phyloP scores from a whole-genome alignment of 169 alveolate species.

The Eimeria zaria region DNA sequence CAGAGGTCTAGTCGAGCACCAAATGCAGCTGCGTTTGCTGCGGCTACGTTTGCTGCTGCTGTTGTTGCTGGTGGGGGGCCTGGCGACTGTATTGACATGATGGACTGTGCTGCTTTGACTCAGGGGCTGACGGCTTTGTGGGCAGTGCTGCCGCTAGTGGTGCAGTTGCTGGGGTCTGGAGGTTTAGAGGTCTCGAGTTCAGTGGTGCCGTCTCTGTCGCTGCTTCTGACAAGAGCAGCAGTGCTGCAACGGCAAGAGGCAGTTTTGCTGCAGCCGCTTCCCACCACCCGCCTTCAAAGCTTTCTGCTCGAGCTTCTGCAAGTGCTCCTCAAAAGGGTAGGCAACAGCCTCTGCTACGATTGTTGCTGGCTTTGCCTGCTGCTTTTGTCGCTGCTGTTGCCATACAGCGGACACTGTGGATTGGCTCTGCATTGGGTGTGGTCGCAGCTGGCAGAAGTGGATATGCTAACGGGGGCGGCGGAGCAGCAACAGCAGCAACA shows the following conservation, averaged over 20 bases:
- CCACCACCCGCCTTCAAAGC: slow-evolving; percentile 25
- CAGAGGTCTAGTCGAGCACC: not conserved
- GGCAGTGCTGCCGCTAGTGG: slow-evolving; percentile 44
- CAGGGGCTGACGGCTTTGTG: slow-evolving; percentile 70
- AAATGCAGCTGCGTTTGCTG: not conserved
- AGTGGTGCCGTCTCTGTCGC: slow-evolving; percentile 44
- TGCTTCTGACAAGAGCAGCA: slow-evolving; percentile 1
- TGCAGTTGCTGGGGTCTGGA: slow-evolving; percentile 69
- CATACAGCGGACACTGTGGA: not conserved
- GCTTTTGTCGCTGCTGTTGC: slow-evolving; percentile 6
- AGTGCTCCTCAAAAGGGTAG: slow-evolving; percentile 63
- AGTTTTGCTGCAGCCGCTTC: slow-evolving; percentile 24
- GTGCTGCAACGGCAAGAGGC: slow-evolving; percentile 24
- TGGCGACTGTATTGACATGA: not conserved
- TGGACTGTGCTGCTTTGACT: not conserved
- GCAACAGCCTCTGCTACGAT: not conserved
- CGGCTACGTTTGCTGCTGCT: not conserved
- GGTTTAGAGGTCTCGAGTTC: slow-evolving; percentile 58
- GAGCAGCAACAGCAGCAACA: slow-evolving; percentile 62
- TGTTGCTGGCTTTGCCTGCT: not conserved
- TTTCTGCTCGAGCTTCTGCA: slow-evolving; percentile 59
- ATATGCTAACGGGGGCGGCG: slow-evolving; percentile 45
- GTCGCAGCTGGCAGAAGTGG: slow-evolving; percentile 72
- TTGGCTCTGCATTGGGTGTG: not conserved
- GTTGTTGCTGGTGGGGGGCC: not conserved